Evolutionary conservation across 208 protist genomes (phyloP).

Genomic region (Wallacemonas sp.): DNA sequence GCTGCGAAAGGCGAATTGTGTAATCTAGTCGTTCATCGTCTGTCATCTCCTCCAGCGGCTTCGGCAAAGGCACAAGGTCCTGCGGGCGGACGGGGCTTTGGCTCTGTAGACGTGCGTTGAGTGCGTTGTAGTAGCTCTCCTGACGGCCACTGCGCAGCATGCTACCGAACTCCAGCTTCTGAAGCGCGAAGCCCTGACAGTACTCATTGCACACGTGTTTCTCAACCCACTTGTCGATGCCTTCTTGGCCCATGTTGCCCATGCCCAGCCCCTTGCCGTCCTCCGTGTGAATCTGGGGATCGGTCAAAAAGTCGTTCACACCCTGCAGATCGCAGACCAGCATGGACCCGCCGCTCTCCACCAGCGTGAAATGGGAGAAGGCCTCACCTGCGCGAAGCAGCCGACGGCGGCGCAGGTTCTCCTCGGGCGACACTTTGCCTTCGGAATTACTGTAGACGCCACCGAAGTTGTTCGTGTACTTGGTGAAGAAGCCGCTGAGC

Average conservation of each 20-base stretch:
- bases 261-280: slow-evolving; percentile 49
- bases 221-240: slow-evolving; percentile 46
- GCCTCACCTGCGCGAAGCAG: slow-evolving; percentile 43
- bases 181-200: slow-evolving; percentile 18
- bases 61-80: slow-evolving; percentile 22
- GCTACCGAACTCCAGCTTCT: not conserved
- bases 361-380: slow-evolving; percentile 69
- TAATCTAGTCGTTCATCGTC: slow-evolving; percentile 34
- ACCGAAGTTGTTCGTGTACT: slow-evolving; percentile 73
- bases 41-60: slow-evolving; percentile 39
- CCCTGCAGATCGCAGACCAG: slow-evolving; percentile 66
- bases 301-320: slow-evolving; percentile 48
- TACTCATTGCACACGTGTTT: slow-evolving; percentile 28
- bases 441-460: slow-evolving; percentile 33
- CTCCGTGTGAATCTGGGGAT: slow-evolving; percentile 64
- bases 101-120: slow-evolving; percentile 20
- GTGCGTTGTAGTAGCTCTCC: slow-evolving; percentile 21
- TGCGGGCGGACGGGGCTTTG: slow-evolving; percentile 21
- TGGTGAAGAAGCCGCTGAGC: slow-evolving; percentile 51
- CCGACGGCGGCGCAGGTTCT: slow-evolving; percentile 5
- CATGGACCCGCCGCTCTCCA: slow-evolving; percentile 31
- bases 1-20: slow-evolving; percentile 22
- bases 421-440: not conserved
- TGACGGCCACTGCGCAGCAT: not conserved
- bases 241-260: slow-evolving; percentile 51